A percentile compares a stretch with the other conserved stretches of the same genome.
These are phyloP conservation scores for Trichoderma asperelloides DNA, from an alignment of 495 filamentous ascomycete genomes.

Conservation along the genomic window DNA sequence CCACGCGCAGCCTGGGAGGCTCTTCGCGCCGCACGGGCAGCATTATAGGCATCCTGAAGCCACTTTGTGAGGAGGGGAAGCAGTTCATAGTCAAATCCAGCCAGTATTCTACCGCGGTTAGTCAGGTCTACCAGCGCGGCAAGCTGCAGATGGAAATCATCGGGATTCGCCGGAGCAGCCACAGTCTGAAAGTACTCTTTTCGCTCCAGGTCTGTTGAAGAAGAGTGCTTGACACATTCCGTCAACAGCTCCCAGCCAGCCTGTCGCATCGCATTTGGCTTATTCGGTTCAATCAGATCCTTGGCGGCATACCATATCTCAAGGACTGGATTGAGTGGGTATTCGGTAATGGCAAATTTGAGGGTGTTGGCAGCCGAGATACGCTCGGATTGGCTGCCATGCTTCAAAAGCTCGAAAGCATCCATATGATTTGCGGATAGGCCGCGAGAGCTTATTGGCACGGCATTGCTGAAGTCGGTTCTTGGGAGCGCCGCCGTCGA, in stretches of 20 bases:
- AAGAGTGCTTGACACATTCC: conserved; percentile 51
- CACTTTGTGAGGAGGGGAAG: conserved; percentile 49
- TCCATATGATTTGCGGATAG: conserved; percentile 34
- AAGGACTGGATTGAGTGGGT: conserved; percentile 46
- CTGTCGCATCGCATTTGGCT: conserved; percentile 42
- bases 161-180: conserved; percentile 37
- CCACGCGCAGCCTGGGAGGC: conserved; percentile 23
- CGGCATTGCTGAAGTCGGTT: conserved; percentile 25
- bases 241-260: conserved; percentile 55
- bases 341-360: conserved; percentile 44
- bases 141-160: conserved; percentile 57
- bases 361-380: conserved; percentile 48
- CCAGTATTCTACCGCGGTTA: conserved; percentile 51
- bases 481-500: conserved; percentile 16
- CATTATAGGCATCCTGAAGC: conserved; percentile 47
- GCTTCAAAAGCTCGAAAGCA: conserved; percentile 34
- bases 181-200: conserved; percentile 55
- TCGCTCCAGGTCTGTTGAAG: conserved; percentile 55
- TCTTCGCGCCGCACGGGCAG: conserved; percentile 40
- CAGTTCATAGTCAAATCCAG: conserved; percentile 55
- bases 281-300: conserved; percentile 51
- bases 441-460: conserved; percentile 20
- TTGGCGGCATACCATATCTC: conserved; percentile 57
- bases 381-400: conserved; percentile 39
- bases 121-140: conserved; percentile 54